Conservation (phyloP, 495 filamentous ascomycete genomes). For the Hypoxylon subgilvum region DNA sequence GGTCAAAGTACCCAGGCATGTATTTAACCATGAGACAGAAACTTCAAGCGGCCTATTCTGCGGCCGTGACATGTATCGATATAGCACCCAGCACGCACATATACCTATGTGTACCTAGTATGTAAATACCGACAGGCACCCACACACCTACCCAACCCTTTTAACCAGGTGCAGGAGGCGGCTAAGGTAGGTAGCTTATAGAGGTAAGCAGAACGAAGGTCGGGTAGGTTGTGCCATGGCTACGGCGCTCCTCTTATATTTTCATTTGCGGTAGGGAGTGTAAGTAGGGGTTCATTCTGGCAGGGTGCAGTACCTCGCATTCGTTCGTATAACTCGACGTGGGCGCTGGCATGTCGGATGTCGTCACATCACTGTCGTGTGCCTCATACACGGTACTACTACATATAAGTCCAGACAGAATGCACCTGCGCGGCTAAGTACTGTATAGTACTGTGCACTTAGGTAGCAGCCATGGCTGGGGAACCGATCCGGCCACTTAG, state of each 20-base stretch:
- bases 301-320: not conserved
- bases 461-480: no score
- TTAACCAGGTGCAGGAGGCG: no score
- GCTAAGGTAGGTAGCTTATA: no score
- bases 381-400: not conserved
- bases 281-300: no score
- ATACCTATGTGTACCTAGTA: slow-evolving; percentile 4
- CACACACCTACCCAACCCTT: not conserved
- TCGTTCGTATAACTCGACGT: not conserved
- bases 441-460: no score
- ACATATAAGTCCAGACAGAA: no score
- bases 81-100: not conserved
- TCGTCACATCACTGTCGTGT: slow-evolving; percentile 27
- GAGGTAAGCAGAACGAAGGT: no score
- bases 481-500: no score
- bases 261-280: no score
- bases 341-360: slow-evolving; percentile 14
- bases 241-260: not conserved
- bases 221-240: slow-evolving; percentile 2
- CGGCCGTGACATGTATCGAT: slow-evolving; percentile 17
- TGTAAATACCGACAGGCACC: not conserved
- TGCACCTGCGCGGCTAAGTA: slow-evolving; percentile 16
- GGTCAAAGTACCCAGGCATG: not conserved
- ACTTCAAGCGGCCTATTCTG: slow-evolving; percentile 27
- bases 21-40: slow-evolving; percentile 21